Evolutionary conservation across 306 rosid species (phyloP).

Genomic region (Prosopis cineraria): DNA sequence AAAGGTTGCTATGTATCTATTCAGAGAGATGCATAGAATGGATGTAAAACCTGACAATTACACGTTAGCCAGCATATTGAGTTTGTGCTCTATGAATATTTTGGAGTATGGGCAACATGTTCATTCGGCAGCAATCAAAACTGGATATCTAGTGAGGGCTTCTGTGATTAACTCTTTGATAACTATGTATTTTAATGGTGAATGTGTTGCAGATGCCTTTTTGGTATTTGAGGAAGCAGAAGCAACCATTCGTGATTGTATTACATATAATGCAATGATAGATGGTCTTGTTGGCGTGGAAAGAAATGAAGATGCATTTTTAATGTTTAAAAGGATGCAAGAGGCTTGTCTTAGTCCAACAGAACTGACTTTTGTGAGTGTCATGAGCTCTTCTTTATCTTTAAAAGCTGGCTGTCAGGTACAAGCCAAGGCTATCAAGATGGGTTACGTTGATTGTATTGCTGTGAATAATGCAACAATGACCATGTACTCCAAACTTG

Average conservation of each 20-base stretch:
- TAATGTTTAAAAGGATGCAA: slow-evolving; percentile 61
- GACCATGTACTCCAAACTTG: slow-evolving; percentile 71
- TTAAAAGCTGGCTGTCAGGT: slow-evolving; percentile 53
- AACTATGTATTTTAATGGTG: slow-evolving; percentile 66
- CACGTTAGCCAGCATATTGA: slow-evolving; percentile 64
- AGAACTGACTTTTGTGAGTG: slow-evolving; percentile 72
- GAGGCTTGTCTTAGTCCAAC: slow-evolving; percentile 46
- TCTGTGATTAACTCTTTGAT: slow-evolving; percentile 73
- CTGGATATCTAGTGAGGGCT: slow-evolving; percentile 52
- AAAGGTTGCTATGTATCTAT: slow-evolving; percentile 48
- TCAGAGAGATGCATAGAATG: slow-evolving; percentile 54
- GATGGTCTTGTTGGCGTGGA: slow-evolving; percentile 62
- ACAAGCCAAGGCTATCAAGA: slow-evolving; percentile 59
- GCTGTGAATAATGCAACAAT: slow-evolving; percentile 69
- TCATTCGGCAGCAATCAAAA: slow-evolving; percentile 56
- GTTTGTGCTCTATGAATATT: slow-evolving; percentile 48
- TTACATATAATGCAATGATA: slow-evolving; percentile 74
- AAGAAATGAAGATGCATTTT: slow-evolving; percentile 58
- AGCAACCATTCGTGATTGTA: slow-evolving; percentile 44
- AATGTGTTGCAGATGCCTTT: slow-evolving; percentile 50
- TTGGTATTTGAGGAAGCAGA: slow-evolving; percentile 60
- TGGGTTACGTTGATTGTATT: slow-evolving; percentile 56
- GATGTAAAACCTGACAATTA: slow-evolving; percentile 60
- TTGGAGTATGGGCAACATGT: slow-evolving; percentile 66
- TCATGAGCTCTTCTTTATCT: slow-evolving; percentile 68